These are phyloP conservation scores for Suillus decipiens DNA, from an alignment of 768 basidiomycete species.

Conservation along the genomic window DNA sequence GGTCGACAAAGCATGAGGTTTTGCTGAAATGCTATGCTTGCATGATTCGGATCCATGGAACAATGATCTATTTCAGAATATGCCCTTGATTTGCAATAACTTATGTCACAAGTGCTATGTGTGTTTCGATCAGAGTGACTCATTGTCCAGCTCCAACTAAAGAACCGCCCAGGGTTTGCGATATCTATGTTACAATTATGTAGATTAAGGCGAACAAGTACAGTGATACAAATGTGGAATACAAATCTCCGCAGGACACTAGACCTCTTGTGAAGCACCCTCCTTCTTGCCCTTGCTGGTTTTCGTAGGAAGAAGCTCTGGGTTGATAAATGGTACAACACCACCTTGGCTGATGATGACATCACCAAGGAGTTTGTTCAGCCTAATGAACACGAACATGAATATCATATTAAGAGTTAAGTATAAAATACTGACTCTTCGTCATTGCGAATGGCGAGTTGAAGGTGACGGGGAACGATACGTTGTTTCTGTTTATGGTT, in stretches of 20 bases:
- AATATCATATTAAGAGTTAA: neutral
- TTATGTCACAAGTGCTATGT: neutral
- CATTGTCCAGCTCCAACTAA: neutral
- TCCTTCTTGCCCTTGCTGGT: constrained; percentile 51
- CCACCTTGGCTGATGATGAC: constrained; percentile 79
- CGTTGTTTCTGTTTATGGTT: constrained; percentile 52
- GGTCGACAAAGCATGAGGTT: constrained; percentile 34
- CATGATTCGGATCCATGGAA: neutral
- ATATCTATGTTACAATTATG: constrained; percentile 22
- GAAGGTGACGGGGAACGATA: constrained; percentile 78
- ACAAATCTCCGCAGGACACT: constrained; percentile 24
- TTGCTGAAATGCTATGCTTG: neutral
- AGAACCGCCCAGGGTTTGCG: neutral
- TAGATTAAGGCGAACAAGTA: constrained; percentile 32
- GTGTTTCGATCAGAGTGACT: neutral
- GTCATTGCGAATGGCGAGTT: constrained; percentile 76
- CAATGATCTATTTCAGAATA: constrained; percentile 2
- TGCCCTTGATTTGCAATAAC: neutral
- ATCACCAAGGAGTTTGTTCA: constrained; percentile 58
- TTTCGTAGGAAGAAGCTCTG: constrained; percentile 46
- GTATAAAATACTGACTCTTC: constrained; percentile 51
- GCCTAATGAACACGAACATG: constrained; percentile 30
- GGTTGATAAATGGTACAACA: constrained; percentile 68
- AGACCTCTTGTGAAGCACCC: constrained; percentile 51
- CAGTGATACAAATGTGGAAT: constrained; percentile 22